These are phyloP conservation scores for Chlamydomonas sp. DNA, from an alignment of 139 green algal species.

Conservation along the genomic window DNA sequence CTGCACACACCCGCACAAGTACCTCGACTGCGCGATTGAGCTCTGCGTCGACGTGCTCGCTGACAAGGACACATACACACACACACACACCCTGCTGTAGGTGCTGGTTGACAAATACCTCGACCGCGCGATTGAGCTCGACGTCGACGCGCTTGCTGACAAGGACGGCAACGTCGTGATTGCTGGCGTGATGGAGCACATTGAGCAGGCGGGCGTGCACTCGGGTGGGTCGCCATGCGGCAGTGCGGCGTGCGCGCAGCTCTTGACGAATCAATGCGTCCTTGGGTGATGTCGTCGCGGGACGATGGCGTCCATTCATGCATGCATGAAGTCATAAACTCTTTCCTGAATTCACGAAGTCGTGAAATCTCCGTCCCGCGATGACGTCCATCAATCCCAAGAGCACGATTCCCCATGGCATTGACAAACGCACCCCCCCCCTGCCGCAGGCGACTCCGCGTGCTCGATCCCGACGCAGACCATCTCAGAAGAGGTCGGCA, in stretches of 20 bases:
- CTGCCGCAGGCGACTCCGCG: conserved; percentile 76
- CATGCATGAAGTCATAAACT: too few species aligned
- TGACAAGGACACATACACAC: too few species aligned
- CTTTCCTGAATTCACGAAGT: too few species aligned
- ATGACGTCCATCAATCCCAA: too few species aligned
- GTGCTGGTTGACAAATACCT: conserved; percentile 98
- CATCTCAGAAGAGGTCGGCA: conserved; percentile 65
- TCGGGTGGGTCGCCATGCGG: too few species aligned
- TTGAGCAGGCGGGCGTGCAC: conserved; percentile 89
- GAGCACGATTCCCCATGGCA: too few species aligned
- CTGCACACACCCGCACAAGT: conserved; percentile 99
- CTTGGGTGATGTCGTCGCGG: conserved; percentile 98
- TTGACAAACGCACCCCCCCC: not conserved
- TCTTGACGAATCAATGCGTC: conserved; percentile 91
- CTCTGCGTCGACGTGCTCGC: conserved; percentile 93
- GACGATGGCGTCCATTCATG: too few species aligned
- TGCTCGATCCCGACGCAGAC: conserved; percentile 92
- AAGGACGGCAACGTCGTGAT: conserved; percentile 92
- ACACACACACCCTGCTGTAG: too few species aligned
- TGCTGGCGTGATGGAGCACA: conserved; percentile 99
- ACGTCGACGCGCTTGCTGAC: conserved; percentile 92
- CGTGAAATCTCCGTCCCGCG: too few species aligned
- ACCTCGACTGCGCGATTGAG: conserved; percentile 82
- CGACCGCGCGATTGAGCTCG: conserved; percentile 85
- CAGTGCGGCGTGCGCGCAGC: too few species aligned